Evolutionary conservation across 2,329 filamentous ascomycete species (phyloP), one percentile per base, ranked within the genome.

Genomic region (Magnaporthiopsis incrustans): DNA sequence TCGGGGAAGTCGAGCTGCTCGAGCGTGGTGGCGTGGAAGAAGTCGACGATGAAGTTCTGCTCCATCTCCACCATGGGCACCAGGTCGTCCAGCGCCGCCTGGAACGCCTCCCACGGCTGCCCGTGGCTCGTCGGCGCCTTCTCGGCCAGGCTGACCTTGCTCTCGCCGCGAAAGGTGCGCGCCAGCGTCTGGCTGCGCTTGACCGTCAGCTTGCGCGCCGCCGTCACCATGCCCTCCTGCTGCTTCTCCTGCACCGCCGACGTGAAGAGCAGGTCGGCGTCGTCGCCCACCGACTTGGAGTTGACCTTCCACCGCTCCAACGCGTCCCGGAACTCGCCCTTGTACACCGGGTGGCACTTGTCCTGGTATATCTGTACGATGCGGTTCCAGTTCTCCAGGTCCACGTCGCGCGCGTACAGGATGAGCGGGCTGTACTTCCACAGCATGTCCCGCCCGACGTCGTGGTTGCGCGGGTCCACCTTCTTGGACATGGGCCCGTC

Each of bases 1-100:
- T 98, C 95, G 1, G 89, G 83, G 72, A 97, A 98, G 72, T 97
- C 93, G 22, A 85, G 77, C 50, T 87, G 88, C 70, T 92, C 89
- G 33, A 94, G 81, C 2, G 92, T 96, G n/a, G 89, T 91, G 32
- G 95, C 86, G 70, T 98, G 94, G 82, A 98, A 98, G 75, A 97
- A 95, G 69, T 96, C 92, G n/a, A 97, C 88, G 61, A 97, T 82
- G 73, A 98, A 99, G 73, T 97, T 98, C 74, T 99, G 94, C 76
- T 99, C 95, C 74, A 94, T 93, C 69, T 92, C 88, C 65, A 97
- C 87, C 64, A 96, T 82, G 7, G 89, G 91, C 59, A 93, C 78
- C 67, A 95, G 85, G 70, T 97, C 92, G 65, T 95, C 89, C 66
- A 97, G 77, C 15, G 91, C 86, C 53, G 87, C 88, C 0, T 86